Evolutionary conservation across 352 stramenopile genomes (phyloP), one percentile per base, ranked within the genome.

Genomic region (Globisporangium cederbergense): DNA sequence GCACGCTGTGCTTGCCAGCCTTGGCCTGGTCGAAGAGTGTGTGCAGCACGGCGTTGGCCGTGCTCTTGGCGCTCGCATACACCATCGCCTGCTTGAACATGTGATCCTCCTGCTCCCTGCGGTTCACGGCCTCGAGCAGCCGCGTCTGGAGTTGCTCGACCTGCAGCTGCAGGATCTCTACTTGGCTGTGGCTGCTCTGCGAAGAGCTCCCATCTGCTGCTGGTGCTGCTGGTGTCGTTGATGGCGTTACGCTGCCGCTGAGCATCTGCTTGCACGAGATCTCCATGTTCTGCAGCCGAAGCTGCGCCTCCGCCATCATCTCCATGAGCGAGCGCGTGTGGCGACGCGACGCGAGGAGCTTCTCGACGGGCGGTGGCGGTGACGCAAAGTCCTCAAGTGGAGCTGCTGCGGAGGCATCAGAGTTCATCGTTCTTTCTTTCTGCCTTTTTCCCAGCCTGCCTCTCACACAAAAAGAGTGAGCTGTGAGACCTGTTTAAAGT

Each of bases 21-120:
- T 75, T 89, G 9, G 74, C 79, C 55, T 90, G 84, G 67, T 90
- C 83, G 63, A 95, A 95, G 10, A 95, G 72, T 36, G 79, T 74
- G 64, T 91, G 81, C 4, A 93, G 72, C 22, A 93, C 81, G 0
- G 79, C 84, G 56, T 92, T 92, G 25, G 83, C 81, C 4, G 75
- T 81, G 56, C 84, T 79, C 53, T 95, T 95, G 30, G 86, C 84
- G 14, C 77, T 72, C 52, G 75, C 78, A 64, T 81, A 93, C 46
- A 65, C 45, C 66, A 83, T 77, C 2, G 79, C 76, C 57, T 86
- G 81, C 36, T 77, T 67, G 70, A 89, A 90, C 22, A 77, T 71
- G 22, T 70, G 46, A 60, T 93, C 82, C 6, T 88, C 67, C n/a
- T 95, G 72, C 76, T 98, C 74, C 40, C 79, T 64, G 14, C 64